phyloP scores from a whole-genome alignment of 2,329 filamentous ascomycete species.

The Paecilomyces niveus region DNA sequence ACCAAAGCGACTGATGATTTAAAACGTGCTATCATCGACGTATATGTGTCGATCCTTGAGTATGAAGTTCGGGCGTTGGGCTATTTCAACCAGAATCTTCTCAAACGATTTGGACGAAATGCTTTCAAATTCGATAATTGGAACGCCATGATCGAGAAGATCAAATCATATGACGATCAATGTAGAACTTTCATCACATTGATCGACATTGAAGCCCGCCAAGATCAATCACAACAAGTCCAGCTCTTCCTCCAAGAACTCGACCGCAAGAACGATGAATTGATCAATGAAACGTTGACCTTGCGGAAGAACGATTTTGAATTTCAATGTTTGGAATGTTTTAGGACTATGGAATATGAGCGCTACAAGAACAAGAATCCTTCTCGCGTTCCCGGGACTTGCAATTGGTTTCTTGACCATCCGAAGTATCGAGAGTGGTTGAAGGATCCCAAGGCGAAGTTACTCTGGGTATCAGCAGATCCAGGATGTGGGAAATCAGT shows the following conservation, averaged over 20 bases:
- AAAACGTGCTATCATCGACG: not conserved
- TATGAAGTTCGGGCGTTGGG: not conserved
- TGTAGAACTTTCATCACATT: not conserved
- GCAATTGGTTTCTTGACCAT: slow-evolving; percentile 24
- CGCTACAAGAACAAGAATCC: slow-evolving; percentile 7
- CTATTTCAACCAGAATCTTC: slow-evolving; percentile 1
- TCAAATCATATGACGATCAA: not conserved
- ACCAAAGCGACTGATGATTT: not conserved
- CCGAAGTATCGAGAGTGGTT: slow-evolving; percentile 17
- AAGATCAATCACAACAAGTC: not conserved
- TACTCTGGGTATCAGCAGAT: slow-evolving; percentile 22
- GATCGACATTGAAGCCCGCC: not conserved
- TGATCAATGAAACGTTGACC: not conserved
- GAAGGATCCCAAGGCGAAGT: slow-evolving; percentile 4
- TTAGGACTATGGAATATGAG: slow-evolving; percentile 6
- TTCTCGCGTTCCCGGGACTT: slow-evolving; percentile 19
- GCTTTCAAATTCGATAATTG: slow-evolving; percentile 6
- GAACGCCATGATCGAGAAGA: slow-evolving; percentile 1
- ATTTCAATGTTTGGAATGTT: not conserved
- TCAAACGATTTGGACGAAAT: not conserved
- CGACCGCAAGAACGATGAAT: not conserved
- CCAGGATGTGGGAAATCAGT: slow-evolving; percentile 24
- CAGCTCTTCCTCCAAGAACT: not conserved
- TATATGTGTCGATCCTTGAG: not conserved
- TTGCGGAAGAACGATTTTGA: not conserved